Conservation (phyloP, 73 alveolate genomes). For the Symbiodinium pilosum region DNA sequence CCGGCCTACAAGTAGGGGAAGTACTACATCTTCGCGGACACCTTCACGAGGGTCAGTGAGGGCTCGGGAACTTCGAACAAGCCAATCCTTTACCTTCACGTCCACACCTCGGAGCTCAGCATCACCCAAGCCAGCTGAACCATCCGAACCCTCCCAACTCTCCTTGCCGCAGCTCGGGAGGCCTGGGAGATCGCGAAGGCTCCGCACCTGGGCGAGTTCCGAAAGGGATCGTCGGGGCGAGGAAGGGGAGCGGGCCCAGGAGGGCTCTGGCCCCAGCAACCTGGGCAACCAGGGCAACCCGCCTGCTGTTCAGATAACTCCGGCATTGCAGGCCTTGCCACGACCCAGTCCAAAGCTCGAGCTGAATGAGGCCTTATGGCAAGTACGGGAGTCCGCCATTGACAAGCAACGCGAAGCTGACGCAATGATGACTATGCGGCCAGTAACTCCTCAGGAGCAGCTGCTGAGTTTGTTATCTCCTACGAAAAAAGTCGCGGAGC, state of each 20-base stretch:
- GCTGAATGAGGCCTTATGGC: neutral
- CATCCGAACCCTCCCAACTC: neutral
- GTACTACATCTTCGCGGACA: neutral
- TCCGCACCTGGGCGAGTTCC: neutral
- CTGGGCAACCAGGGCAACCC: too few relatives aligned
- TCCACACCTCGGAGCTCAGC: neutral
- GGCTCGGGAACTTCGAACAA: neutral
- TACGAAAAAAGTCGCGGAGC: neutral
- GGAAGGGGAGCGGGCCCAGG: too few relatives aligned
- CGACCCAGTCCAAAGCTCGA: neutral
- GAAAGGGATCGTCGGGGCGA: too few relatives aligned
- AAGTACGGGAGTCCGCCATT: neutral
- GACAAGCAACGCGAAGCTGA: neutral
- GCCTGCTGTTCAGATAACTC: too few relatives aligned
- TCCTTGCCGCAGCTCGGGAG: neutral
- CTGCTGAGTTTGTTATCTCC: neutral
- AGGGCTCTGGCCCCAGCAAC: too few relatives aligned
- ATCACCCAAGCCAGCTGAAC: neutral
- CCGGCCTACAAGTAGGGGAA: neutral
- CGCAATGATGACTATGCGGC: neutral
- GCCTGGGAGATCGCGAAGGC: neutral
- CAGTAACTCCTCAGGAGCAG: conserved; percentile 41
- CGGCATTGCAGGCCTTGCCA: too few relatives aligned
- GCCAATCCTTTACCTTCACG: neutral
- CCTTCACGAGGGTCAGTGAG: neutral